Evolutionary conservation across 2,329 filamentous ascomycete species (phyloP).

Genomic region (Penicillium oxalicum): DNA sequence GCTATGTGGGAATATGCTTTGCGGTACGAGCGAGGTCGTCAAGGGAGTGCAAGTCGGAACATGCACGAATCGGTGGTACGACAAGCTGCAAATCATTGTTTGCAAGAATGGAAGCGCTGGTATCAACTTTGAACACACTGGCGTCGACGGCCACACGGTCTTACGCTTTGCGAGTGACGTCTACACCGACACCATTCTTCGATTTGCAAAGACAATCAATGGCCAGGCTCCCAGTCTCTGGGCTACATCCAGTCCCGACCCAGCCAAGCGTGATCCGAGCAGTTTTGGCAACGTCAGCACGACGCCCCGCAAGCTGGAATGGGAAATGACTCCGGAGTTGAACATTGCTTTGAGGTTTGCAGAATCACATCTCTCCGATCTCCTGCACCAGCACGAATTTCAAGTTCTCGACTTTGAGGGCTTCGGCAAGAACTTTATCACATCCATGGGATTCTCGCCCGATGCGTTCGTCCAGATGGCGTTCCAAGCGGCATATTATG

Average conservation of each 20-base stretch:
- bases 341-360: slow-evolving; percentile 89
- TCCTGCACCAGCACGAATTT: slow-evolving; percentile 96
- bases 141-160: slow-evolving; percentile 95
- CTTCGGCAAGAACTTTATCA: slow-evolving; percentile 98
- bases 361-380: slow-evolving; percentile 85
- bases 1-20: slow-evolving; percentile 98
- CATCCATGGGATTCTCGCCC: slow-evolving; percentile 90
- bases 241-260: slow-evolving; percentile 85
- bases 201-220: slow-evolving; percentile 92
- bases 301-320: slow-evolving; percentile 91
- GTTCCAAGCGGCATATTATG: slow-evolving; percentile 96
- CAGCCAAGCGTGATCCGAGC: slow-evolving; percentile 80
- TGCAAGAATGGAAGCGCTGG: slow-evolving; percentile 98
- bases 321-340: slow-evolving; percentile 93
- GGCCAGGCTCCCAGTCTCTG: slow-evolving; percentile 86
- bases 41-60: slow-evolving; percentile 94
- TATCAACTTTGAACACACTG: slow-evolving; percentile 99
- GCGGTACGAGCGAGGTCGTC: slow-evolving; percentile 85
- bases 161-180: slow-evolving; percentile 92
- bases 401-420: slow-evolving; percentile 79
- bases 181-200: slow-evolving; percentile 94
- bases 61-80: slow-evolving; percentile 98
- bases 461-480: slow-evolving; percentile 99
- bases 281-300: slow-evolving; percentile 92
- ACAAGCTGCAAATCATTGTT: slow-evolving; percentile 97